Conservation (phyloP, 768 basidiomycete species). For the Tylopilus rubrobrunneus region DNA sequence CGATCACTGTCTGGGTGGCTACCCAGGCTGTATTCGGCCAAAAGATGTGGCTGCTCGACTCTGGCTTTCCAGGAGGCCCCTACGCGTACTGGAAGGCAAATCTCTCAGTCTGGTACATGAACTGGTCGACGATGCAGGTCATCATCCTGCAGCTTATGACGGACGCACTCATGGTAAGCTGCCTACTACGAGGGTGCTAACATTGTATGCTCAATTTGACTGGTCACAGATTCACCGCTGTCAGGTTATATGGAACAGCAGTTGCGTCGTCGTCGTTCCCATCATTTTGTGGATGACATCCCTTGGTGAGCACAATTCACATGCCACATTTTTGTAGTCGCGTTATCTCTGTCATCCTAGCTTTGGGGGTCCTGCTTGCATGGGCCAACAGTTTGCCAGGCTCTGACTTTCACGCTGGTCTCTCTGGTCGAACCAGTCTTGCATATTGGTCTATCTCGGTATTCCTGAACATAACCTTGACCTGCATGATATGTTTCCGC, state of each 20-base stretch:
- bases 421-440: no score
- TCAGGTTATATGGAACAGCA: not conserved
- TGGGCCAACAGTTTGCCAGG: no score
- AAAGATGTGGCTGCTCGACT: no score
- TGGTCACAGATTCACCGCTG: constrained; percentile 27
- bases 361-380: no score
- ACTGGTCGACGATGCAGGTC: constrained; percentile 9
- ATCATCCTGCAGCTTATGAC: constrained; percentile 3
- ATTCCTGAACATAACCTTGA: no score
- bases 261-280: not conserved
- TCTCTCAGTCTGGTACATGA: constrained; percentile 26
- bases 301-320: not conserved
- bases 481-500: no score
- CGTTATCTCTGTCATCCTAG: no score
- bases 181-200: not conserved
- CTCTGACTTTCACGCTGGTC: no score
- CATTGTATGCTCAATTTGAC: not conserved
- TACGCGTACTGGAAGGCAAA: constrained; percentile 28
- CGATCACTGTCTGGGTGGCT: constrained; percentile 30
- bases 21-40: no score
- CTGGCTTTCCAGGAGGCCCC: constrained; percentile 33
- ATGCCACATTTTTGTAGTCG: no score
- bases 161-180: constrained; percentile 19
- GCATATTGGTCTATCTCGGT: no score
- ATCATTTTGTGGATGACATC: not conserved